phyloP scores from a whole-genome alignment of 73 alveolate species.

The Diophrys appendiculata region DNA sequence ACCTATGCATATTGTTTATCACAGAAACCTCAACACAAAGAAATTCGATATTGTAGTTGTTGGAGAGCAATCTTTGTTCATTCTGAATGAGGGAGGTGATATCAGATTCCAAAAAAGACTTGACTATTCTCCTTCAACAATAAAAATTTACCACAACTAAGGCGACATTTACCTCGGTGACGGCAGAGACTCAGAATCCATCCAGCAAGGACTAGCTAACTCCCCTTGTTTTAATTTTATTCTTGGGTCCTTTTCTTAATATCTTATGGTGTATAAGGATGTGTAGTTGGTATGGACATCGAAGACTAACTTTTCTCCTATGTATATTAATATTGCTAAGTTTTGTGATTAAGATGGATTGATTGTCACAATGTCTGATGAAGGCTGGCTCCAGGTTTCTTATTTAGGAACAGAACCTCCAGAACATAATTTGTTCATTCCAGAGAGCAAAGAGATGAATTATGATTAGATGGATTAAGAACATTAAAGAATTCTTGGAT shows the following conservation, averaged over 20 bases:
- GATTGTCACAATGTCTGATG: constrained; percentile 66
- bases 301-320: constrained; percentile 50
- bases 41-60: constrained; percentile 72
- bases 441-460: constrained; percentile 36
- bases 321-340: constrained; percentile 32
- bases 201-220: constrained; percentile 36
- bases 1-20: constrained; percentile 58
- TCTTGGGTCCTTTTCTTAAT: constrained; percentile 63
- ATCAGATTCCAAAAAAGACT: constrained; percentile 61
- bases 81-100: constrained; percentile 58
- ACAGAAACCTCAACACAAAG: constrained; percentile 58
- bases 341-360: constrained; percentile 51
- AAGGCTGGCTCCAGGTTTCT: constrained; percentile 70
- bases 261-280: constrained; percentile 59
- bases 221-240: constrained; percentile 57
- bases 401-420: constrained; percentile 81
- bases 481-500: constrained; percentile 54
- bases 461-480: constrained; percentile 60
- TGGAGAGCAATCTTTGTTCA: constrained; percentile 59
- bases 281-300: constrained; percentile 72
- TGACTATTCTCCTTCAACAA: constrained; percentile 64
- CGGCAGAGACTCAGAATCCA: constrained; percentile 39
- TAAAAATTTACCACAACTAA: constrained; percentile 41
- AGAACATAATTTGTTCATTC: constrained; percentile 39
- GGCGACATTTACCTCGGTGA: constrained; percentile 53